Evolutionary conservation across 106 monocot species (phyloP).

Genomic region (Dioscorea zingiberensis): DNA sequence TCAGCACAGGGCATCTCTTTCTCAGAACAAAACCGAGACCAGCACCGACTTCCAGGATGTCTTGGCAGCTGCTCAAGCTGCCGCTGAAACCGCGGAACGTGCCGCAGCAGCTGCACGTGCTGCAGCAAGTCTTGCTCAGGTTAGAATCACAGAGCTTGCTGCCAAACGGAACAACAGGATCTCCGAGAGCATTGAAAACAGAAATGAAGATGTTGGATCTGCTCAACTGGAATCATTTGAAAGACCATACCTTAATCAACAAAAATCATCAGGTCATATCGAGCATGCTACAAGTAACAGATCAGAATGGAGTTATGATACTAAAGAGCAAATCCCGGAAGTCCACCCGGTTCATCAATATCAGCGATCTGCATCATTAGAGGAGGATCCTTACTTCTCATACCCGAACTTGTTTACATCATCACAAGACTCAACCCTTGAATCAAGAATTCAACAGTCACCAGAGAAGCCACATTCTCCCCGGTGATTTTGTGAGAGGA

Average conservation of each 20-base stretch:
- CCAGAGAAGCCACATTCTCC: slow-evolving; percentile 2
- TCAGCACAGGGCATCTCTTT: slow-evolving; percentile 4
- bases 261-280: slow-evolving; percentile 14
- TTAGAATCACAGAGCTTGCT: slow-evolving; percentile 62
- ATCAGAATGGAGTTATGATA: not conserved
- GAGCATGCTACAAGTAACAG: not conserved
- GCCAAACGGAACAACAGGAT: slow-evolving; percentile 16
- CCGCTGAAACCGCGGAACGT: slow-evolving; percentile 77
- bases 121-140: slow-evolving; percentile 81
- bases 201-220: not conserved
- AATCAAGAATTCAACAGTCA: not conserved
- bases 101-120: slow-evolving; percentile 82
- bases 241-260: slow-evolving; percentile 33
- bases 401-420: slow-evolving; percentile 80
- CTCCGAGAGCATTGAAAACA: slow-evolving; percentile 15
- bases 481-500: too few species aligned
- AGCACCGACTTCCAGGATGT: slow-evolving; percentile 74
- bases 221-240: not conserved
- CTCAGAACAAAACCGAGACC: slow-evolving; percentile 14
- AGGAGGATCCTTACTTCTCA: slow-evolving; percentile 84
- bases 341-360: slow-evolving; percentile 19
- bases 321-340: not conserved
- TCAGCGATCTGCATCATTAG: slow-evolving; percentile 56
- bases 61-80: slow-evolving; percentile 69
- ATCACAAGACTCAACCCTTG: slow-evolving; percentile 33